Evolutionary conservation across 2,329 filamentous ascomycete genomes (phyloP), one percentile per base, ranked within the genome.

Genomic region (Arthroderma uncinatum): DNA sequence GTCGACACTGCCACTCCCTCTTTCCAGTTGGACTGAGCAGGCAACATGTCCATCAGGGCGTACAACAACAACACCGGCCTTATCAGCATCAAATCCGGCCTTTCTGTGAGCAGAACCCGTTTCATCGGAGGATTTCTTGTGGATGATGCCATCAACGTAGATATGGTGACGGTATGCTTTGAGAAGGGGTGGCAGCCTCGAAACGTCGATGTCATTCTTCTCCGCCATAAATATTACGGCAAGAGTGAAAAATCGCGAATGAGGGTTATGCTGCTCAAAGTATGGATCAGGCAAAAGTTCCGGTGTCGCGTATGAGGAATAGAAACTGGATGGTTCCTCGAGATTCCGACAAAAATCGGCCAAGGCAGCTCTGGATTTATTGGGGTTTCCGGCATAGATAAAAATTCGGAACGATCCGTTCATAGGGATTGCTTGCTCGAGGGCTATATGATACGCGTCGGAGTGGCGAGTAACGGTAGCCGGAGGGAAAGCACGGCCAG

Each of bases 401-500:
- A 90, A 94, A 60, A 95, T 78, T 57, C 90, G 82, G 78, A 91
- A 95, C 1, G 89, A 85, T 44, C 90, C 90, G 71, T 95, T 95
- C 59, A 91, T 77, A 0, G 90, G 90, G 33, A 95, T 80, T 67
- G 94, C 87, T 71, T 95, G 90, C 73, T 95, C 91, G 8, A 95
- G 79, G 65, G 94, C 87, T 1, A 95, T 89, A 4, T 89, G 84
- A 71, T 95, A 95, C 67, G 90, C 87, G 67, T 96, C 91, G 0
- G 86, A 84, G 21, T 95, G 87, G 53, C 91, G 82, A 0, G 89
- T 95, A 9, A 95, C 91, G 61, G 89, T 85, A 19, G 87, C 80
- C 57, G 88, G 89, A 52, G 81, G 82, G 65, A 95, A 81, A 37
- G 91, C 81, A 39, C 87, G 82, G 23, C 91, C 91, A 0, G 88